Evolutionary conservation across 345 rosid genomes (phyloP).

Genomic region (Angophora floribunda): DNA sequence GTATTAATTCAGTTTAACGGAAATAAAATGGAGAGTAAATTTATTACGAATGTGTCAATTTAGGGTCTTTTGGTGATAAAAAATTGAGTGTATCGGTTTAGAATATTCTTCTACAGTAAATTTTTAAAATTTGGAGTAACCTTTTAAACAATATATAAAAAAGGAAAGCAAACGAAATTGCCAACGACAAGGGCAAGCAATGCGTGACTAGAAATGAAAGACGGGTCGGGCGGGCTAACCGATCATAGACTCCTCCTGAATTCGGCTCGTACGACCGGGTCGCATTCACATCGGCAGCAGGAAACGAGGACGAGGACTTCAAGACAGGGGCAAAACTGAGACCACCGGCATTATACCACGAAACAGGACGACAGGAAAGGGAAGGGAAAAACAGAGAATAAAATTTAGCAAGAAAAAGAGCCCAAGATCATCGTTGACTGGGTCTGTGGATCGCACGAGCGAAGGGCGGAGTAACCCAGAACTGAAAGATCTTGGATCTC

Average conservation of each 20-base stretch:
- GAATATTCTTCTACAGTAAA: no score
- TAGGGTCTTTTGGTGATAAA: no score
- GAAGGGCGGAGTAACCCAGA: background rate
- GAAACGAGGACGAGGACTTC: background rate
- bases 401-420: rapidly evolving
- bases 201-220: background rate
- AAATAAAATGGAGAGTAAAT: no score
- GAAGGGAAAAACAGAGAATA: background rate
- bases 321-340: background rate
- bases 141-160: background rate
- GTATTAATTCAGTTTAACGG: no score
- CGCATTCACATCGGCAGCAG: background rate
- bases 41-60: no score
- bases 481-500: background rate
- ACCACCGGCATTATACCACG: no score
- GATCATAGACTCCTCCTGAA: background rate
- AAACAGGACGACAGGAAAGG: background rate
- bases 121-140: no score
- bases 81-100: no score
- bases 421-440: background rate
- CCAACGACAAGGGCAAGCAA: background rate
- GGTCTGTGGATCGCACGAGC: background rate
- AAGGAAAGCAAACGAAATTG: background rate
- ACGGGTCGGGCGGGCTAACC: background rate
- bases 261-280: background rate